phyloP scores from a whole-genome alignment of 2,329 filamentous ascomycete genomes.

The Pseudocercospora pini-densiflorae region DNA sequence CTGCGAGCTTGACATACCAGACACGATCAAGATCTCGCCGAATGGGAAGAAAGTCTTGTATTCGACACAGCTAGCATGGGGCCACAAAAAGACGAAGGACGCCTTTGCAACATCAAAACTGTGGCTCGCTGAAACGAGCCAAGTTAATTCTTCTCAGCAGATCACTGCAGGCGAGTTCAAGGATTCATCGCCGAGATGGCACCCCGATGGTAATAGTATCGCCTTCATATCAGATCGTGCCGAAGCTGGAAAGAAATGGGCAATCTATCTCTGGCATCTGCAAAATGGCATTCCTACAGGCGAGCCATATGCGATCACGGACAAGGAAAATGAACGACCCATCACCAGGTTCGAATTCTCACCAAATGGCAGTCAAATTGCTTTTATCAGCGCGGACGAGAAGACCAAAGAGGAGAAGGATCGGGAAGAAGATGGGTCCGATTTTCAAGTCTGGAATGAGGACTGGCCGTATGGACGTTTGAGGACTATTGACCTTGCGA shows the following conservation, averaged over 20 bases:
- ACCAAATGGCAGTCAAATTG: slow-evolving; percentile 43
- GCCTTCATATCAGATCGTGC: slow-evolving; percentile 44
- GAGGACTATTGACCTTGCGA: slow-evolving; percentile 39
- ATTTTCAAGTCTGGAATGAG: slow-evolving; percentile 44
- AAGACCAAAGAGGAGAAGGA: slow-evolving; percentile 40
- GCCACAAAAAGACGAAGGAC: slow-evolving; percentile 29
- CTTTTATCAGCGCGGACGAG: slow-evolving; percentile 41
- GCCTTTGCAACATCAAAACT: slow-evolving; percentile 27
- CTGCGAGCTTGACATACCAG: slow-evolving; percentile 35
- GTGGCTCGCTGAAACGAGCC: slow-evolving; percentile 36
- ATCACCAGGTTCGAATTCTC: slow-evolving; percentile 38
- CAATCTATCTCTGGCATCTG: slow-evolving; percentile 37
- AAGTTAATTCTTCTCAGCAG: slow-evolving; percentile 32
- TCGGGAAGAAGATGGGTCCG: slow-evolving; percentile 41
- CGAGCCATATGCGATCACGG: slow-evolving; percentile 37
- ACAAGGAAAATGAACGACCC: slow-evolving; percentile 30
- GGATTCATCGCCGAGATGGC: slow-evolving; percentile 35
- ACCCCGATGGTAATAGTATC: slow-evolving; percentile 36
- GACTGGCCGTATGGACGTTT: slow-evolving; percentile 42
- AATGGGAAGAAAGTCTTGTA: slow-evolving; percentile 33
- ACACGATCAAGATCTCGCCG: slow-evolving; percentile 31
- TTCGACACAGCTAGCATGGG: slow-evolving; percentile 25
- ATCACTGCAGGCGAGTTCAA: slow-evolving; percentile 36
- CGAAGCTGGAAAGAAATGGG: slow-evolving; percentile 36
- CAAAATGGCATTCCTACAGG: slow-evolving; percentile 20